phyloP scores from a whole-genome alignment of 2,329 filamentous ascomycete genomes.

The Xylaria sp. region DNA sequence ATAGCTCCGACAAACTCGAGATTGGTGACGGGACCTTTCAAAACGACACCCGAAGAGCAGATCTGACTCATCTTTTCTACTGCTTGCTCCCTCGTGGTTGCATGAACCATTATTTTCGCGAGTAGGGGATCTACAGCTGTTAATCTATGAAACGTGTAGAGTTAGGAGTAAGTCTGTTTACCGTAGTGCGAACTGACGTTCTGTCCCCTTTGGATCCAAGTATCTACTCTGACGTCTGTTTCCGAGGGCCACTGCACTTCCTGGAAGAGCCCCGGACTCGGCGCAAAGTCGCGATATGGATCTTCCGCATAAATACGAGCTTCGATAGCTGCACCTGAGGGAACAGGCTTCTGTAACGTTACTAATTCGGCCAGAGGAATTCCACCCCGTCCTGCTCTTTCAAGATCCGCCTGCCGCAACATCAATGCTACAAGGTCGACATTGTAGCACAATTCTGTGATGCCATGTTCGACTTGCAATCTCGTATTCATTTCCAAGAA shows the following conservation, averaged over 20 bases:
- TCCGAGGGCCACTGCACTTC: constrained; percentile 18
- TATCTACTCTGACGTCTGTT: constrained; percentile 21
- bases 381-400: constrained; percentile 2
- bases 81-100: constrained; percentile 4
- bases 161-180: background rate
- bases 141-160: background rate
- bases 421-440: constrained; percentile 29
- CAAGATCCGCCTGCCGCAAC: constrained; percentile 12
- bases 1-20: constrained; percentile 15
- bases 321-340: constrained; percentile 21
- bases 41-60: constrained; percentile 4
- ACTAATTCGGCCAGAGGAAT: background rate
- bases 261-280: constrained; percentile 17
- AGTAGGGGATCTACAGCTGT: constrained; percentile 24
- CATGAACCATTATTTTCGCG: constrained; percentile 17
- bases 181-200: constrained; percentile 14
- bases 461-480: constrained; percentile 80
- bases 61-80: constrained; percentile 8
- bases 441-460: constrained; percentile 65
- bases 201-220: constrained; percentile 22
- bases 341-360: background rate
- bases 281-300: constrained; percentile 19
- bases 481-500: constrained; percentile 67
- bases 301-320: constrained; percentile 30
- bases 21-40: constrained; percentile 14